Conservation (phyloP, 768 basidiomycete genomes). For the Wakefieldia striispora region DNA sequence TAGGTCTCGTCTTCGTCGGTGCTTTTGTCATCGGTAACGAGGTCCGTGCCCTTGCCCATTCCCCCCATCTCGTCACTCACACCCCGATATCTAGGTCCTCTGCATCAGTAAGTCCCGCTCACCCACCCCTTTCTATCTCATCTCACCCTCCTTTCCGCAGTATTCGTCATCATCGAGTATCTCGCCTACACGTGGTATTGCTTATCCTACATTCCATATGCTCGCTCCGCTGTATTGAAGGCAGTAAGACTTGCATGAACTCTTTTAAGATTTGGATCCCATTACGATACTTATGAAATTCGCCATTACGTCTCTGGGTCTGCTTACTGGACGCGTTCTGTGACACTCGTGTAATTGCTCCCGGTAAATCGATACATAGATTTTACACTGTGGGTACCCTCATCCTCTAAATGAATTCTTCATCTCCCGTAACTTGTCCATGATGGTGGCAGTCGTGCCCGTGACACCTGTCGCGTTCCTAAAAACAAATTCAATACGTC, state of each 20-base stretch:
- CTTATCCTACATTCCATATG: conserved; percentile 89
- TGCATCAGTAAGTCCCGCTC: conserved; percentile 52
- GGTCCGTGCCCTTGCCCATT: conserved; percentile 39
- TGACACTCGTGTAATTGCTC: too few species aligned
- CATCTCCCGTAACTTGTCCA: conserved; percentile 72
- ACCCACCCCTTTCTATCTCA: neutral
- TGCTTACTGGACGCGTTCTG: too few species aligned
- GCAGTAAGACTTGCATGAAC: conserved; percentile 45
- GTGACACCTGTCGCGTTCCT: conserved; percentile 51
- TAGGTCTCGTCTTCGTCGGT: conserved; percentile 79
- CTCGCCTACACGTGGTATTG: conserved; percentile 91
- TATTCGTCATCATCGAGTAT: conserved; percentile 90
- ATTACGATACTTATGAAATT: conserved; percentile 9
- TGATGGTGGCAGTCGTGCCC: conserved; percentile 52
- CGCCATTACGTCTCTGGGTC: neutral
- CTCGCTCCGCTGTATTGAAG: conserved; percentile 69
- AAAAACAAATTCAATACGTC: neutral
- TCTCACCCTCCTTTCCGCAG: conserved; percentile 35
- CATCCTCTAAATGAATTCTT: conserved; percentile 84
- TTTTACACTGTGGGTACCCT: conserved; percentile 11
- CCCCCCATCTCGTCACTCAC: neutral
- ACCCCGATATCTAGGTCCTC: conserved; percentile 44
- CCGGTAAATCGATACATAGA: neutral
- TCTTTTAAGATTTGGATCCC: neutral
- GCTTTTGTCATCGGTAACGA: conserved; percentile 76